Conservation (phyloP, 73 alveolate species). For the Durusdinium trenchii region DNA sequence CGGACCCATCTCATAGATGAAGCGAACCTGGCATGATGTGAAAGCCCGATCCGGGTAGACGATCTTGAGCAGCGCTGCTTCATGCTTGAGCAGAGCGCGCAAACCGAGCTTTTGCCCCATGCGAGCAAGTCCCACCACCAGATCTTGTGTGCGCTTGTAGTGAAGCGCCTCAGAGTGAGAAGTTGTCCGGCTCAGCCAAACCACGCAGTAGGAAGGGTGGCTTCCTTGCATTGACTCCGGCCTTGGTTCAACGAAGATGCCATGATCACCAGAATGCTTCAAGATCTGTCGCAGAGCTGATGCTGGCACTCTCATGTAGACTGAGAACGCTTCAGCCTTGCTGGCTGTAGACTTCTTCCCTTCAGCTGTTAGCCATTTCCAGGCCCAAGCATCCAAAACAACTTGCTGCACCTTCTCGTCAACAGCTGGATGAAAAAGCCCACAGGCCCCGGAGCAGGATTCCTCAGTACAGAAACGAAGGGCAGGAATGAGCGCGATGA, state of each 20-base stretch:
- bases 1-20: neutral
- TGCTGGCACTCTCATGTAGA: neutral
- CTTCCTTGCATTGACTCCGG: neutral
- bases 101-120: too few relatives aligned
- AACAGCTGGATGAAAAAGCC: neutral
- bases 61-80: neutral
- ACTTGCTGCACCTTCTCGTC: neutral
- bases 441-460: neutral
- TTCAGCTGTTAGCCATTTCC: neutral
- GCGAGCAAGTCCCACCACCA: too few relatives aligned
- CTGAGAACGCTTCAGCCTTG: neutral
- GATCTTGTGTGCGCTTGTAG: too few relatives aligned
- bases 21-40: neutral
- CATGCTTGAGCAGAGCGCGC: too few relatives aligned
- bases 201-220: neutral
- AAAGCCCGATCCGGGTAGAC: neutral
- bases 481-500: neutral
- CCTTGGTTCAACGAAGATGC: neutral
- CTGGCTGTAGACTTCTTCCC: too few relatives aligned
- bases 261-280: neutral
- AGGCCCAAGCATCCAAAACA: neutral
- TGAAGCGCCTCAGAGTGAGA: too few relatives aligned
- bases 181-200: too few relatives aligned
- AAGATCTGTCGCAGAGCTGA: neutral
- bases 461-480: neutral